A percentile compares a stretch with the other conserved stretches of the same genome.
Conservation (phyloP, 2,329 filamentous ascomycete species). For the Fusarium vanettenii region DNA sequence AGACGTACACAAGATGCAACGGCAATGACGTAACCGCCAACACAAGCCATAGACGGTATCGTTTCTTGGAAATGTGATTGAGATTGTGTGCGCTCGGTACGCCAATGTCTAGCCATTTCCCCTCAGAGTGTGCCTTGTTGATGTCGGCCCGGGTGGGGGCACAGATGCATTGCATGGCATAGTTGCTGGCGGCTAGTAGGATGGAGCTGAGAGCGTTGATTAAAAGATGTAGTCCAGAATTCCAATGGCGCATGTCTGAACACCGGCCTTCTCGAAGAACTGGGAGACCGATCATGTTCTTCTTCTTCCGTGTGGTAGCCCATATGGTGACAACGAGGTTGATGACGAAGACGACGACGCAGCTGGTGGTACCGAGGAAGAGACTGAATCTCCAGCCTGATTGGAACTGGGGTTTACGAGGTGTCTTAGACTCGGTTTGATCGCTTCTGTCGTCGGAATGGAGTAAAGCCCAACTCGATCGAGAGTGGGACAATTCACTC, state of each 20-base stretch:
- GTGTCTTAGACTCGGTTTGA: background rate
- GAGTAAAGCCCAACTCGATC: background rate
- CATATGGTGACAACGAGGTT: background rate
- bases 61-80: background rate
- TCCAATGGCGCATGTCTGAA: background rate
- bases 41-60: too few species aligned
- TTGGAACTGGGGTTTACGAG: background rate
- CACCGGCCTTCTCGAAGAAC: constrained; percentile 3
- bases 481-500: background rate
- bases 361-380: background rate
- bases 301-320: background rate
- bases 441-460: background rate
- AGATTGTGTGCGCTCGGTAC: constrained; percentile 27
- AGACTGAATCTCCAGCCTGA: constrained; percentile 3
- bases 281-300: background rate
- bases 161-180: constrained; percentile 49
- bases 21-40: background rate
- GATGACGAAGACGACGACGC: background rate
- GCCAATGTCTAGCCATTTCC: constrained; percentile 31
- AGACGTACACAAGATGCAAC: constrained; percentile 10
- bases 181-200: constrained; percentile 44
- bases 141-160: constrained; percentile 48
- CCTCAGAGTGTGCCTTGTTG: constrained; percentile 27
- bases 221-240: constrained; percentile 7
- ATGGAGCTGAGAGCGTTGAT: constrained; percentile 24